These are phyloP conservation scores for Mimosa pudica DNA, from an alignment of 306 rosid genomes.

Conservation along the genomic window DNA sequence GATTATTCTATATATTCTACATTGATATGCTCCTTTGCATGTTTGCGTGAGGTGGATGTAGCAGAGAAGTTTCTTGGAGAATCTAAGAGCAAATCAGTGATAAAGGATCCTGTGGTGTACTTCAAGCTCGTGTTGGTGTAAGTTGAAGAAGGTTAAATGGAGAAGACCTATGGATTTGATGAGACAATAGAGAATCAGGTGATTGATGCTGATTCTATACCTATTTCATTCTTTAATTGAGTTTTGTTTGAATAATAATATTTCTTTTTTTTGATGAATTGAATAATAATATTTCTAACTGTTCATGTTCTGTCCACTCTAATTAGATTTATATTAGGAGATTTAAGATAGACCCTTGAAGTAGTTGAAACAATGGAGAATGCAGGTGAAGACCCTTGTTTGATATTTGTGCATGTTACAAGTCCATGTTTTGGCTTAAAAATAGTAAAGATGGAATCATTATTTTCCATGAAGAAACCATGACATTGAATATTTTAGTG, in stretches of 20 bases:
- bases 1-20: constrained; percentile 55
- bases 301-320: not conserved
- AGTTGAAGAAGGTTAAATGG: constrained; percentile 57
- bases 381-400: too few species aligned
- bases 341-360: not conserved
- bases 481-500: too few species aligned
- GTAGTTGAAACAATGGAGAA: too few species aligned
- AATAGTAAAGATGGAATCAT: too few species aligned
- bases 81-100: constrained; percentile 46
- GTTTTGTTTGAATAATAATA: not conserved
- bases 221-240: not conserved
- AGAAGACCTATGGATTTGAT: constrained; percentile 57
- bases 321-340: not conserved
- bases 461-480: too few species aligned
- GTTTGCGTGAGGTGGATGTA: constrained; percentile 40
- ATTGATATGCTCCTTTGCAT: constrained; percentile 59
- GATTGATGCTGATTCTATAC: not conserved
- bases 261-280: too few species aligned
- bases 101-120: constrained; percentile 62
- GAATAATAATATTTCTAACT: not conserved
- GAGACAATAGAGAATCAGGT: constrained; percentile 49
- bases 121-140: constrained; percentile 64
- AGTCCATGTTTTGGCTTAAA: too few species aligned
- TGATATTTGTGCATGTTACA: too few species aligned
- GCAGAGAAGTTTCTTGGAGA: constrained; percentile 61